Base-by-base conservation (phyloP, 805 yeast genomes). In the Wickerhamiella kazuoi region DNA sequence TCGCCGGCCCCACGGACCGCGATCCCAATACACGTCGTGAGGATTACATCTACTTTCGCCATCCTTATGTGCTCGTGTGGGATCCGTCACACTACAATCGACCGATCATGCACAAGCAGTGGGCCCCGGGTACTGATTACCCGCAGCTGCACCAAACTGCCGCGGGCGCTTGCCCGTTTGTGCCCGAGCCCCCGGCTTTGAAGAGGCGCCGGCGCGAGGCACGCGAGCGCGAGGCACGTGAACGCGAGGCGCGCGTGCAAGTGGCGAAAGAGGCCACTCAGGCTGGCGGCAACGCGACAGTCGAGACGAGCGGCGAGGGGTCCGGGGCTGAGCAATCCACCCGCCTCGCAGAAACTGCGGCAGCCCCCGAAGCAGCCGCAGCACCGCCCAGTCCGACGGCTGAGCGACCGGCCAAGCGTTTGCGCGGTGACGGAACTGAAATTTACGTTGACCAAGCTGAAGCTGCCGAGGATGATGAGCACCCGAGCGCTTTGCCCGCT, bases 11-110 rank as follows among this genome's bases (percentile, higher is more conserved):
- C 0, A 70, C 78, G 29, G 96, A 86, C 56, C 71, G 94, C 47
- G 95, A 86, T 55, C 90, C 93, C 11, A 69, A 67, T 45, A 90
- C 93, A 2, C 74, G 69, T 47, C 65, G 94, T 41, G 94, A 81
- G 49, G 95, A 87, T 54, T 71, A 79, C 50, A 76, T 77, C 52
- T 80, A 80, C 55, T 81, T 90, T 56, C 75, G 74, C 37, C 74
- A 76, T 30, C 72, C 76, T 5, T 83, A 76, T 57, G 62, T 83
- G 21, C 75, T 78, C 46, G 76, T 83, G 30, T 87, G 78, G 60
- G 98, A 90, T 52, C 63, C 79, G 20, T 68, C 75, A 45, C 86
- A 80, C 49, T 69, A 68, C 19, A 76, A 77, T 44, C 71, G 93
- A 41, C 95, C 97, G 0, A 70, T 83, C 4, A 75, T 86, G 9